Evolutionary conservation across 116 monocot genomes (phyloP), one percentile per base, ranked within the genome.

Genomic region (Posidonia oceanica): DNA sequence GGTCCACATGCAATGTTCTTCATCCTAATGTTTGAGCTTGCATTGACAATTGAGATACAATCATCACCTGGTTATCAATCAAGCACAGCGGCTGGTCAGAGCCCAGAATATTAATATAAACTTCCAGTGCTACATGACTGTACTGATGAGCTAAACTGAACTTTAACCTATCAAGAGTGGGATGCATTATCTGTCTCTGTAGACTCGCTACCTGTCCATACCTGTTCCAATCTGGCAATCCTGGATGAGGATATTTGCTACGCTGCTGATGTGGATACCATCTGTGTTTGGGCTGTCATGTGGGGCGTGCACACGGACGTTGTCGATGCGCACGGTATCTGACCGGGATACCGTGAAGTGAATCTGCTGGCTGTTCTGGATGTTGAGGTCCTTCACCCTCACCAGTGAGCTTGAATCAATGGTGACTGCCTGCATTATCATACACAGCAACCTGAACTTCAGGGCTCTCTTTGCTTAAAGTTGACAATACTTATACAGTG

Each of bases 1-100:
- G 98, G 98, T n/a, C 98, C 98, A 61, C 98, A 98, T 2, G 75
- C 84, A 59, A 98, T 89, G 74, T 84, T 82, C 63, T 90, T 93
- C 98, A 98, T 98, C 84, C 83, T 85, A 23, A 98, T 86, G 64
- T 81, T 90, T 20, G 84, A 80, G 79, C 84, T 92, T 14, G 72
- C 97, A 71, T 87, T 97, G 38, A 87, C 89, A 52, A 97, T 89
- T 11, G 97, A 97, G 64, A 97, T 84, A 48, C 97, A 97, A 72
- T 97, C 97, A 72, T 97, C 97, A 54, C 97, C 95, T 95, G 69
- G 36, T 18, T 17, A 29, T 16, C 61, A 61, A 29, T 16, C 61
- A 61, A 15, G 36, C 36, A 61, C 22, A 36, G 4, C 11, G 13
- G 21, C 61, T 13, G 12, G 36, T 29, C 61, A 61, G 12, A 58